A percentile compares a stretch with the other conserved stretches of the same genome.
Conservation (phyloP, 176 grass and related monocot species). For the Miscanthus lutarioriparius region DNA sequence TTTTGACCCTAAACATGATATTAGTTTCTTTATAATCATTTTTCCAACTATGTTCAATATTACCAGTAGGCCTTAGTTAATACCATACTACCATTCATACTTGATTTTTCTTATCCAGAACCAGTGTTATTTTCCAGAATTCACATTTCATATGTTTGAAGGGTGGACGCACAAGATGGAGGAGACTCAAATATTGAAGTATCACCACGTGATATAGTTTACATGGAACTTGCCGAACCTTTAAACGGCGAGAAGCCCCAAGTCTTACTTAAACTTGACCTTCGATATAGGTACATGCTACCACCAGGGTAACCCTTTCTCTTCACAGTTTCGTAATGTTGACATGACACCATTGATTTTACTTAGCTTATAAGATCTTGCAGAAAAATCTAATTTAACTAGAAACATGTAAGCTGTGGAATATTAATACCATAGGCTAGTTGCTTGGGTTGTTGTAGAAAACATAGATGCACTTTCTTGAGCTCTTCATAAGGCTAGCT, state of each 20-base stretch:
- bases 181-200: conserved; percentile 84
- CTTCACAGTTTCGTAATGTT: neutral
- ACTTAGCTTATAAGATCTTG: conserved; percentile 5
- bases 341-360: conserved; percentile 13
- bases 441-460: neutral
- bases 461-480: conserved; percentile 17
- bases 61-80: neutral
- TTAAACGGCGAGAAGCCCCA: conserved; percentile 62
- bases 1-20: neutral
- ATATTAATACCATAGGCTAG: neutral
- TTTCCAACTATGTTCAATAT: neutral
- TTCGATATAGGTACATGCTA: conserved; percentile 73
- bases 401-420: neutral
- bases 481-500: neutral
- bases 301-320: neutral
- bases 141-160: conserved; percentile 33
- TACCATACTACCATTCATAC: neutral
- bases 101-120: neutral
- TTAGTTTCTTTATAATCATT: neutral
- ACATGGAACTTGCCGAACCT: conserved; percentile 64
- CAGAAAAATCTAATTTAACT: neutral
- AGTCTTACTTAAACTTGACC: conserved; percentile 75
- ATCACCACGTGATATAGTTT: conserved; percentile 79
- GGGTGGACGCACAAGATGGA: conserved; percentile 91
- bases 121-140: conserved; percentile 15